These are phyloP conservation scores for Croton laevigatus DNA, from an alignment of 441 rosid species.

Conservation along the genomic window DNA sequence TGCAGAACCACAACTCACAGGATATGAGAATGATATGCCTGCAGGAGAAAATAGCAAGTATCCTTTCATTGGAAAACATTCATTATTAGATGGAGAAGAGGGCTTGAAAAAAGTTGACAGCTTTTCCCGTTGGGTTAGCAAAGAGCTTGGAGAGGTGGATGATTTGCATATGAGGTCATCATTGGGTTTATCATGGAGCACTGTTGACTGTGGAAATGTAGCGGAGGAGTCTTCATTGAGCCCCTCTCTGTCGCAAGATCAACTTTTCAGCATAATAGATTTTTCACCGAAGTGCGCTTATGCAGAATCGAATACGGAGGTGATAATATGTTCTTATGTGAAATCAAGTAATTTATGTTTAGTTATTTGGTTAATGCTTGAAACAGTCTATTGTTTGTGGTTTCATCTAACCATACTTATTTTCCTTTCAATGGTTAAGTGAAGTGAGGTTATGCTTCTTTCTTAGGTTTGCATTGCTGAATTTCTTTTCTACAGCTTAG, in stretches of 20 bases:
- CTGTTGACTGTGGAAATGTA: constrained; percentile 66
- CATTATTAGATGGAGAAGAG: constrained; percentile 56
- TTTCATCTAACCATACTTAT: neutral
- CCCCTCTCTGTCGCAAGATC: constrained; percentile 90
- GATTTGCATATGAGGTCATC: constrained; percentile 69
- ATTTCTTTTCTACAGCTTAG: neutral
- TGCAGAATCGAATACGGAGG: constrained; percentile 71
- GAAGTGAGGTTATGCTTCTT: neutral
- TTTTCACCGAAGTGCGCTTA: constrained; percentile 78
- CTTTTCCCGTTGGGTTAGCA: constrained; percentile 82
- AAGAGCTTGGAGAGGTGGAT: constrained; percentile 83
- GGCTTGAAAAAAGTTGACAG: constrained; percentile 89
- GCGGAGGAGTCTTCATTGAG: constrained; percentile 53
- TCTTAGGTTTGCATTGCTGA: neutral
- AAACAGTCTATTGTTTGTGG: constrained; percentile 2
- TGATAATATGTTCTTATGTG: constrained; percentile 19
- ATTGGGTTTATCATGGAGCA: constrained; percentile 65
- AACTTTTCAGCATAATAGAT: constrained; percentile 78
- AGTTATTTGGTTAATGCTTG: neutral
- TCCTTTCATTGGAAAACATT: constrained; percentile 39
- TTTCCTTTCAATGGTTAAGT: neutral
- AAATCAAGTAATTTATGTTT: neutral
- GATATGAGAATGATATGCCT: constrained; percentile 35
- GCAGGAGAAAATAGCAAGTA: constrained; percentile 42
- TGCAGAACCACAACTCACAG: constrained; percentile 36